Base-by-base conservation (phyloP, 2,329 filamentous ascomycete species). In the Magnaporthiopsis poae region DNA sequence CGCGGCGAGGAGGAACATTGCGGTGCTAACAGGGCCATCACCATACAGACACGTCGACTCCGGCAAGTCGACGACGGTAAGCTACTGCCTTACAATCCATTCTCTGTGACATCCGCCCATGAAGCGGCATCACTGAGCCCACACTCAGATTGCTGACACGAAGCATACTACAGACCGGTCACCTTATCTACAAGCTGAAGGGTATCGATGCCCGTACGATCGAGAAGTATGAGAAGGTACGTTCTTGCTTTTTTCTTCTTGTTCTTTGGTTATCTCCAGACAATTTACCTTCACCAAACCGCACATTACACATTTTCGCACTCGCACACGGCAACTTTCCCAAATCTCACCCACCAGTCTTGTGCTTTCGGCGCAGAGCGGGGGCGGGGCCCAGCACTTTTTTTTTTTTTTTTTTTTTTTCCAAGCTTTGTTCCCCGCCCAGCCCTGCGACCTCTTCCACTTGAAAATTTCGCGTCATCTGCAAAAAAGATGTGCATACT, bases 131-230 rank as follows among this genome's bases (percentile, higher is more conserved):
- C 46, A 46, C 52, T 5, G 18, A n/a, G 27, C 13, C 46, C 29
- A 39, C 8, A 13, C 13, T 21, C 31, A 25, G 68, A 72, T 72
- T 67, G 72, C 70, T 73, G 69, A 73, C 69, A 61, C 69, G 68
- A 12, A 27, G 68, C 5, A 8, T 21, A 66, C 74, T 73, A 76
- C 75, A 81, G 80, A 90, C 82, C 76, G 88, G 89, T 82, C 89
- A 94, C 87, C 89, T 99, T 89, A 98, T 99, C 91, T 98, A 98
- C 92, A 94, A 99, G 90, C 98, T 95, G 88, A 95, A 95, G 90
- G 95, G 95, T 92, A 99, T 98, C 80, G 95, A 99, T 91, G 92
- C 94, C 88, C 94, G 95, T 92, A 98, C 94, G 83, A 99, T 99
- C 81, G 95, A 99, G 90, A 99, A 99, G 91, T 99, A 99, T 89